Evolutionary conservation across 2,329 filamentous ascomycete genomes (phyloP).

Genomic region (Chrysosporium keratinophilum): DNA sequence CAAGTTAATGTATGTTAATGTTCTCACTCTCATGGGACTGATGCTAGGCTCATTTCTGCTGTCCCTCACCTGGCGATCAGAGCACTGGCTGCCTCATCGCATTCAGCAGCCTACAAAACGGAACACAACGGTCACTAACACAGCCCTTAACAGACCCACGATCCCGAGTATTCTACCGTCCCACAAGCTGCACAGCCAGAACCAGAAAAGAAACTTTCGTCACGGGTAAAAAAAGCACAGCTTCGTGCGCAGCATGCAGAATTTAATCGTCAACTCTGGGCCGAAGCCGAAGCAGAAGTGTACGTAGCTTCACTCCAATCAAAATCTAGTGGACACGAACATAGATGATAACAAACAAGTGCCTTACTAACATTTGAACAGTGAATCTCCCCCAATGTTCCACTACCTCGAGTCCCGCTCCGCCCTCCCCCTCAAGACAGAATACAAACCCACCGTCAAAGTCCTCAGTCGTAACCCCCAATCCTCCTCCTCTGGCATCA

Average conservation of each 20-base stretch:
- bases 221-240: slow-evolving; percentile 61
- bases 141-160: slow-evolving; percentile 28
- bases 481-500: slow-evolving; percentile 31
- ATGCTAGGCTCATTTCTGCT: too few species aligned
- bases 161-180: slow-evolving; percentile 19
- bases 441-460: slow-evolving; percentile 73
- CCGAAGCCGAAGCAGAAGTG: slow-evolving; percentile 87
- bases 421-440: slow-evolving; percentile 52
- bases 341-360: background rate
- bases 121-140: background rate
- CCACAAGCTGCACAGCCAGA: slow-evolving; percentile 12
- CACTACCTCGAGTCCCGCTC: slow-evolving; percentile 62
- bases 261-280: slow-evolving; percentile 76
- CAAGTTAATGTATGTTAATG: slow-evolving; percentile 55
- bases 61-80: too few species aligned
- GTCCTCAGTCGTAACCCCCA: slow-evolving; percentile 75
- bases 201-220: slow-evolving; percentile 36
- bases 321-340: background rate
- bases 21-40: background rate
- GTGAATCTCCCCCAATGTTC: slow-evolving; percentile 63
- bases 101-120: background rate
- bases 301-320: slow-evolving; percentile 32
- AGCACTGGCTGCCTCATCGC: too few species aligned
- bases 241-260: slow-evolving; percentile 70
- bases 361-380: slow-evolving; percentile 25